Evolutionary conservation across 805 yeast genomes (phyloP), one percentile per base, ranked within the genome.

Genomic region (Priceomyces fermenticarens): DNA sequence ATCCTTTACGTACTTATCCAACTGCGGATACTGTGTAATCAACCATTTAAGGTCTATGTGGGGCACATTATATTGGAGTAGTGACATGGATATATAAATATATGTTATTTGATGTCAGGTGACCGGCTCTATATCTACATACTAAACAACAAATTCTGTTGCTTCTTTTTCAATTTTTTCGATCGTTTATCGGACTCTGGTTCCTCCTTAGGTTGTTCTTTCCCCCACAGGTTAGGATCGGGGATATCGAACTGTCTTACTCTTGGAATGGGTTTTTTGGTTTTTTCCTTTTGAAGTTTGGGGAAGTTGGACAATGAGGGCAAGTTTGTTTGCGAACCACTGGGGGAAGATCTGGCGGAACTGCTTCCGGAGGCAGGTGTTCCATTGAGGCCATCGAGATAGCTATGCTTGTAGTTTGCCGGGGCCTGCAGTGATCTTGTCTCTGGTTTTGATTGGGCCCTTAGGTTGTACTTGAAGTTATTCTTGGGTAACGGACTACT

Each of bases 241-340:
- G 44, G 34, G 26, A 46, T 40, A 15, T 47, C 44, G 11, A 72
- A 59, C 6, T 81, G 79, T 36, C 78, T 80, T 3, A 84, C 86
- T 31, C 85, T 70, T 2, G 89, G 87, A 40, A 77, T 69, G 7
- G 45, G 49, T 42, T 52, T 61, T 43, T 62, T 65, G 2, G 47
- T 46, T 37, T 60, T 53, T 53, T 73, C 75, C 50, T 70, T 65
- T 44, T 60, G 63, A 29, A 75, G 56, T 0, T 78, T 70, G 3
- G 86, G 85, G 53, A 80, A 76, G 46, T 73, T 60, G 25, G 58
- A 40, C 10, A 54, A 36, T 38, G 40, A 47, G 3, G 62, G 60
- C 23, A 40, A 47, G 13, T 54, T 54, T 23, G 66, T 51, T 16
- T 67, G 54, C 29, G 54, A 53, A 4, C 11, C 9, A 29, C 31